Evolutionary conservation across 2,329 filamentous ascomycete genomes (phyloP), one percentile per base, ranked within the genome.

Genomic region (Talaromyces sp.): DNA sequence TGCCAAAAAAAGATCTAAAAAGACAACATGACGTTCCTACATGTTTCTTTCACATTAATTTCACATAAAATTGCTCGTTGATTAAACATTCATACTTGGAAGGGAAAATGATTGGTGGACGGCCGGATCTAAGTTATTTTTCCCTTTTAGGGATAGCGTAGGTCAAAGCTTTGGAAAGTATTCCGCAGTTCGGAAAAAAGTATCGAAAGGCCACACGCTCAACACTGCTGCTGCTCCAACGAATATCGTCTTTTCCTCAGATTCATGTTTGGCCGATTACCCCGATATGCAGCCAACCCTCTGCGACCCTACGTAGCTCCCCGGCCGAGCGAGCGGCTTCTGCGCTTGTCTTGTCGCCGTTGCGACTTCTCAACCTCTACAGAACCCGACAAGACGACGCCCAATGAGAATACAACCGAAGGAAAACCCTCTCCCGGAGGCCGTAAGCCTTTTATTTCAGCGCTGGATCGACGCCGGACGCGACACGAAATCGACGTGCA

Each of bases 401-500:
- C 17, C n/a, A 55, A 59, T 35, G 58, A 50, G 24, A 53, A 48
- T 3, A 24, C 56, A 50, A 21, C 5, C 11, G 54, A 57, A 29
- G 26, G 43, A 54, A 35, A 46, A 9, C 11, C 43, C 43, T 46
- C 43, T 14, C 3, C 4, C 19, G 19, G n/a, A 11, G 9, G 7
- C 21, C n/a, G 11, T 46, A 46, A 24, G 24, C 4, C 19, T 11
- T 21, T 11, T 9, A 7, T 24, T 21, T 9, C 43, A 24, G 8
- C 19, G 19, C 11, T 46, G n/a, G 46, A 19, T n/a, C 14, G 35
- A 57, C 41, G 54, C 41, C 51, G 24, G 35, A 26, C 50, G 24
- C 60, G 59, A 35, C 67, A 54, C 54, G 64, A 70, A 3, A 68
- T 77, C 9, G 69, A 68, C 35, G 69, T 75, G 29, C 64, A 71